Conservation (phyloP, 2,329 filamentous ascomycete genomes). For the Ascosphaera apis region DNA sequence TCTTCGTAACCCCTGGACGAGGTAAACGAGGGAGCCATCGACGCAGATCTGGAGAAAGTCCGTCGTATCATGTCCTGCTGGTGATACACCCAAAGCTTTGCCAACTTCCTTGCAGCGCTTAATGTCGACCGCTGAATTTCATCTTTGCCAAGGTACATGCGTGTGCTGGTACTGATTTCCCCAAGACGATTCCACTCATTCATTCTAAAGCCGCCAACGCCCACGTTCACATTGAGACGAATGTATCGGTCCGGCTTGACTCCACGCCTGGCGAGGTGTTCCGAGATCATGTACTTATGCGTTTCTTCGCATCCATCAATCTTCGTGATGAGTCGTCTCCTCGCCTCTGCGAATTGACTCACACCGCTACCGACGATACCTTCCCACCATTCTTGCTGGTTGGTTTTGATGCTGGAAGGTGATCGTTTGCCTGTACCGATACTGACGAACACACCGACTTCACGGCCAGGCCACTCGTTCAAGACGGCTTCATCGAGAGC, state of each 20-base stretch:
- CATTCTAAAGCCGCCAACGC: conserved; percentile 94
- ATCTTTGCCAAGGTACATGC: conserved; percentile 52
- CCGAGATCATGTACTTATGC: conserved; percentile 63
- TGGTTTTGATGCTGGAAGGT: conserved; percentile 44
- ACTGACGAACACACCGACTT: conserved; percentile 78
- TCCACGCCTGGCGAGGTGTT: conserved; percentile 51
- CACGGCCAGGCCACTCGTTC: conserved; percentile 87
- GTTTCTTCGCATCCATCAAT: conserved; percentile 89
- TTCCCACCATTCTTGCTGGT: conserved; percentile 69
- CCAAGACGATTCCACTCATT: conserved; percentile 92
- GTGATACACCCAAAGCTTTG: conserved; percentile 33
- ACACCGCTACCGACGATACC: conserved; percentile 48
- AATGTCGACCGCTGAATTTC: conserved; percentile 58
- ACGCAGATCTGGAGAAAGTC: too few relatives aligned
- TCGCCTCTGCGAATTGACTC: conserved; percentile 77
- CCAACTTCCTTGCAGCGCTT: conserved; percentile 55
- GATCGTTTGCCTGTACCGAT: conserved; percentile 72
- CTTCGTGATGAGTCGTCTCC: conserved; percentile 62
- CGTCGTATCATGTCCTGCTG: too few relatives aligned
- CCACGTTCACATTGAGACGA: conserved; percentile 87
- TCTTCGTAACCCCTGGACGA: too few relatives aligned
- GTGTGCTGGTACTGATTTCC: conserved; percentile 82
- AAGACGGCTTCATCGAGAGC: conserved; percentile 72
- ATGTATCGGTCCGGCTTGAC: conserved; percentile 84
- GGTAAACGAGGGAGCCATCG: too few relatives aligned